A percentile compares a stretch with the other conserved stretches of the same genome.
These are phyloP conservation scores for bread wheat (Triticum aestivum) DNA, from an alignment of 176 grass and related monocot genomes.

Conservation along the genomic window DNA sequence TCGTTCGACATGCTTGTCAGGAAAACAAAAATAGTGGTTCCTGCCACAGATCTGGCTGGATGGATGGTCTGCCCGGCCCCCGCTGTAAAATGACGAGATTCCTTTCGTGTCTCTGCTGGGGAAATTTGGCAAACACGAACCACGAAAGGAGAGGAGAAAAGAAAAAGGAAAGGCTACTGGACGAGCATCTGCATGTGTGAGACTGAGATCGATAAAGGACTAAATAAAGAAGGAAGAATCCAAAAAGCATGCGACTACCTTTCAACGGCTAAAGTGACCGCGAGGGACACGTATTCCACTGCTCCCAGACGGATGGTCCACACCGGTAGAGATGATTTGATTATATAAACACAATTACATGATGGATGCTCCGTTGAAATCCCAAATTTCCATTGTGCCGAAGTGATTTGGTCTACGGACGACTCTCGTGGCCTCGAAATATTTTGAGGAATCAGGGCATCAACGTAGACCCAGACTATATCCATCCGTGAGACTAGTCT, in stretches of 20 bases:
- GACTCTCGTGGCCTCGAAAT: background rate
- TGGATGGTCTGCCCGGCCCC: background rate
- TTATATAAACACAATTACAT: background rate
- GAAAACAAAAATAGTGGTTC: conserved; percentile 4
- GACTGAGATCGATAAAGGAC: background rate
- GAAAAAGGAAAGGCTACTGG: background rate
- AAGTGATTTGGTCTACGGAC: background rate
- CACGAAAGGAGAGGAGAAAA: background rate
- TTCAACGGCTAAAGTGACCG: background rate
- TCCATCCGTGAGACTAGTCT: too few species aligned
- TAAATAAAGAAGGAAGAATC: background rate
- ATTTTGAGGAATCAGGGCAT: too few species aligned
- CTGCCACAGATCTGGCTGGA: conserved; percentile 14
- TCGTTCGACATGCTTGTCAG: conserved; percentile 20
- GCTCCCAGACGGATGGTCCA: background rate
- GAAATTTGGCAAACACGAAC: background rate
- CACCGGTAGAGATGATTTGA: too few species aligned
- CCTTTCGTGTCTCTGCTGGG: background rate
- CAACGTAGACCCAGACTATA: too few species aligned
- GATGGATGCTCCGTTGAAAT: background rate
- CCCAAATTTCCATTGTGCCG: background rate
- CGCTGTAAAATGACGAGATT: background rate
- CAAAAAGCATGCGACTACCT: conserved; percentile 18
- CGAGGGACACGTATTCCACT: background rate
- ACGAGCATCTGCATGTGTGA: conserved; percentile 32